These are phyloP conservation scores for Phalaenopsis equestris DNA, from an alignment of 106 monocot genomes.

Conservation along the genomic window DNA sequence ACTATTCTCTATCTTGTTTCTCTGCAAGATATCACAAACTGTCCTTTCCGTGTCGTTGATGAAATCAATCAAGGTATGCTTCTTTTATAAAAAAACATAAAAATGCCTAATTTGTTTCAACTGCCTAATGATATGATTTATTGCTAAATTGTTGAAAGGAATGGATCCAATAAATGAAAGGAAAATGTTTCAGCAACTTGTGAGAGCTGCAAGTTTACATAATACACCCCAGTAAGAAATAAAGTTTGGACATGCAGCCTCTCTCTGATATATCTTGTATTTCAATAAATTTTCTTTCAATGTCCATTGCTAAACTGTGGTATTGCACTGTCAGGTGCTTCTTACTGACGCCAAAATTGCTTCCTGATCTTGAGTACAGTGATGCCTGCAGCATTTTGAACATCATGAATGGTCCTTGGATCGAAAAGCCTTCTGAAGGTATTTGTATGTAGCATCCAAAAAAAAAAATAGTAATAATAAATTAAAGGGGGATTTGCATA, in stretches of 20 bases:
- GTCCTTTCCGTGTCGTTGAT: constrained; percentile 97
- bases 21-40: constrained; percentile 97
- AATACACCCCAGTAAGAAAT: constrained; percentile 88
- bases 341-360: constrained; percentile 84
- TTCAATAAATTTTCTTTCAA: neutral
- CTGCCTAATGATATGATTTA: neutral
- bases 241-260: neutral
- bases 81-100: neutral
- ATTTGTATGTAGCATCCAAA: constrained; percentile 1
- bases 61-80: constrained; percentile 92
- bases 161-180: constrained; percentile 99
- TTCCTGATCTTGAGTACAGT: constrained; percentile 92
- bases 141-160: constrained; percentile 27
- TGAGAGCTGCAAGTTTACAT: constrained; percentile 82
- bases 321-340: constrained; percentile 61
- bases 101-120: neutral
- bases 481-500: too few species aligned
- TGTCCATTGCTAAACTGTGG: neutral
- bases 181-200: constrained; percentile 99
- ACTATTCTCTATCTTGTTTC: constrained; percentile 98
- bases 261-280: neutral
- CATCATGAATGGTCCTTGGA: constrained; percentile 99
- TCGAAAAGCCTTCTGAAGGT: constrained; percentile 82
- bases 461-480: neutral
- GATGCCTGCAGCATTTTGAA: constrained; percentile 91